phyloP scores from a whole-genome alignment of 2,329 filamentous ascomycete species.

The Diaporthe ampelina region DNA sequence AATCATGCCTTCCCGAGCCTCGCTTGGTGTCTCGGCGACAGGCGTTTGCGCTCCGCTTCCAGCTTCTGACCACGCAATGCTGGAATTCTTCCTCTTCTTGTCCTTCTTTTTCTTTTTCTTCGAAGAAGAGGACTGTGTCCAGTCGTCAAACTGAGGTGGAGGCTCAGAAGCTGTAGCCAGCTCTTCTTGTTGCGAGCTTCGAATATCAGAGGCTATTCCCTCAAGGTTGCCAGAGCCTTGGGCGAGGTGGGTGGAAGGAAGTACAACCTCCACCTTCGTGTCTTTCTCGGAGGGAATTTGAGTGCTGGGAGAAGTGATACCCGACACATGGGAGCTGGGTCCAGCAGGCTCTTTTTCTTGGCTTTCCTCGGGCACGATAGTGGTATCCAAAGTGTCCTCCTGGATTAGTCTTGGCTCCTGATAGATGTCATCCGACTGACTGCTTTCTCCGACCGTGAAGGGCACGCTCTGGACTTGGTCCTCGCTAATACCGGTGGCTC shows the following conservation, averaged over 20 bases:
- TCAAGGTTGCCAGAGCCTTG: not conserved
- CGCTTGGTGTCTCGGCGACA: constrained; percentile 22
- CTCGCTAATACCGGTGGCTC: not conserved
- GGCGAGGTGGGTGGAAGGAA: not conserved
- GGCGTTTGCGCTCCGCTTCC: constrained; percentile 35
- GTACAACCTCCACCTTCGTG: not conserved
- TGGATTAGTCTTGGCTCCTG: not conserved
- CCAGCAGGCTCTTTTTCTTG: not conserved
- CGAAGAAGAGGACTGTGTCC: constrained; percentile 45
- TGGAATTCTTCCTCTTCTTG: constrained; percentile 50
- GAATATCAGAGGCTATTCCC: not conserved
- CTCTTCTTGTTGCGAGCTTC: not conserved
- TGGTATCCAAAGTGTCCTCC: not conserved
- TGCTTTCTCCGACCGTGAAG: not conserved
- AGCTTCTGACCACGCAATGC: constrained; percentile 40
- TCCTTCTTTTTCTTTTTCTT: constrained; percentile 52
- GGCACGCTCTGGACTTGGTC: not conserved
- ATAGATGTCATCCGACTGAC: not conserved
- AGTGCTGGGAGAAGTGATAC: not conserved
- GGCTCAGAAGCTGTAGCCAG: not conserved
- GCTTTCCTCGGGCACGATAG: not conserved
- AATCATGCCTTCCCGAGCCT: not conserved
- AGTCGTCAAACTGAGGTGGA: constrained; percentile 44
- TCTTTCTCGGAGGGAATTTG: not conserved
- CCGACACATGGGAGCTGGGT: not conserved